Conservation (phyloP, 176 grass and related monocot genomes). For the Phoenix dactylifera region DNA sequence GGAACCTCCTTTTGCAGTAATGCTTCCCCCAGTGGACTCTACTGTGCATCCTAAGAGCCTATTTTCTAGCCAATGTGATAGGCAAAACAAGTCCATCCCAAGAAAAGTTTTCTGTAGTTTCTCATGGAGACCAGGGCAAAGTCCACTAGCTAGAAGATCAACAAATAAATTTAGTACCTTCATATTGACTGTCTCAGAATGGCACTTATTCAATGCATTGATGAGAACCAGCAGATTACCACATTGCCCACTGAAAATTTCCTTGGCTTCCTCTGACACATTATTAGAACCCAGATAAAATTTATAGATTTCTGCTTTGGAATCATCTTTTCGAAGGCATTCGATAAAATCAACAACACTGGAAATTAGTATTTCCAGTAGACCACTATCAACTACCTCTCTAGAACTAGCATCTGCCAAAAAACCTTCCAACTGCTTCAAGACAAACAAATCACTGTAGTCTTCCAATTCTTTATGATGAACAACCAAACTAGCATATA, state of each 20-base stretch:
- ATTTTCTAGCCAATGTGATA: conserved; percentile 74
- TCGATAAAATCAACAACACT: conserved; percentile 57
- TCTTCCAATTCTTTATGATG: conserved; percentile 44
- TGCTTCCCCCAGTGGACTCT: conserved; percentile 22
- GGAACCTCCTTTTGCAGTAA: conserved; percentile 27
- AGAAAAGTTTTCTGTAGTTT: conserved; percentile 72
- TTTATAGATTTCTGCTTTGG: conserved; percentile 51
- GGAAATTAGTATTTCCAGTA: conserved; percentile 60
- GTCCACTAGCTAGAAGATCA: conserved; percentile 49
- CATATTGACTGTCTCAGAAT: conserved; percentile 65
- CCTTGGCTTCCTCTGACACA: conserved; percentile 33
- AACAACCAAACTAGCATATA: conserved; percentile 54
- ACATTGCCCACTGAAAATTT: conserved; percentile 38
- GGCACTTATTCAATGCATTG: conserved; percentile 61
- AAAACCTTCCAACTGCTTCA: conserved; percentile 85
- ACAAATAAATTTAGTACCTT: conserved; percentile 77
- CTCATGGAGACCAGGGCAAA: conserved; percentile 53
- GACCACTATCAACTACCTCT: conserved; percentile 26
- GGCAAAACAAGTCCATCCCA: conserved; percentile 49
- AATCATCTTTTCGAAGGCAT: conserved; percentile 36
- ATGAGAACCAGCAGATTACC: conserved; percentile 62
- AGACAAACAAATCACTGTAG: conserved; percentile 55
- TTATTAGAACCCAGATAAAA: conserved; percentile 67
- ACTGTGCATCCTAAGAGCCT: conserved; percentile 36
- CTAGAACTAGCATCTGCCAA: conserved; percentile 43